A percentile compares a stretch with the other conserved stretches of the same genome.
These are phyloP conservation scores for Rheum nobile DNA, from an alignment of 148 eudicot species.

Conservation along the genomic window DNA sequence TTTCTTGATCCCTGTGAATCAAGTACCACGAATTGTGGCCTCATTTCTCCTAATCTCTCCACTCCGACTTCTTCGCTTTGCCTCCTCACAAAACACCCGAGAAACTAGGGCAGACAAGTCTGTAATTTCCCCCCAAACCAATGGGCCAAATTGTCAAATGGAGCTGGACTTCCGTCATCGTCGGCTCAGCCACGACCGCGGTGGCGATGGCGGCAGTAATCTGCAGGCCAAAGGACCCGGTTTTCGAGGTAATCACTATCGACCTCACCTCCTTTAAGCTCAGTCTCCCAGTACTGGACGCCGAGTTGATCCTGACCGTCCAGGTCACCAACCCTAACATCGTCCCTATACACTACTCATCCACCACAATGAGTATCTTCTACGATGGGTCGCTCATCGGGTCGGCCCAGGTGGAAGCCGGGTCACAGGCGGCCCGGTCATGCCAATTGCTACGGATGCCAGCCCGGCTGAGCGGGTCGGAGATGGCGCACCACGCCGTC, in stretches of 20 bases:
- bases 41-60: background rate
- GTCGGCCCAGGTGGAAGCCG: slow-evolving; percentile 53
- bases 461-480: slow-evolving; percentile 61
- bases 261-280: slow-evolving; percentile 64
- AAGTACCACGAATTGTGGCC: too few species aligned
- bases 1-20: too few species aligned
- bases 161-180: slow-evolving; percentile 59
- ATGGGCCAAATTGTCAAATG: slow-evolving; percentile 25
- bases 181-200: slow-evolving; percentile 60
- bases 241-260: slow-evolving; percentile 59
- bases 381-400: slow-evolving; percentile 71
- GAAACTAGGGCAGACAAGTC: background rate
- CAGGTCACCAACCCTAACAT: slow-evolving; percentile 89
- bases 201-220: slow-evolving; percentile 29
- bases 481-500: slow-evolving; percentile 54
- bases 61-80: background rate
- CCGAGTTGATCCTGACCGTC: slow-evolving; percentile 69
- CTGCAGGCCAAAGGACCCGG: slow-evolving; percentile 52
- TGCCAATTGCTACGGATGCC: slow-evolving; percentile 54
- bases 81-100: background rate
- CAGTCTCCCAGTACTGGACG: slow-evolving; percentile 58
- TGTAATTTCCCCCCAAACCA: background rate
- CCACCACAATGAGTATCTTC: slow-evolving; percentile 61
- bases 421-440: slow-evolving; percentile 55
- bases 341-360: slow-evolving; percentile 47